phyloP scores from a whole-genome alignment of 2,329 filamentous ascomycete genomes.

The Metarhizium brunneum region DNA sequence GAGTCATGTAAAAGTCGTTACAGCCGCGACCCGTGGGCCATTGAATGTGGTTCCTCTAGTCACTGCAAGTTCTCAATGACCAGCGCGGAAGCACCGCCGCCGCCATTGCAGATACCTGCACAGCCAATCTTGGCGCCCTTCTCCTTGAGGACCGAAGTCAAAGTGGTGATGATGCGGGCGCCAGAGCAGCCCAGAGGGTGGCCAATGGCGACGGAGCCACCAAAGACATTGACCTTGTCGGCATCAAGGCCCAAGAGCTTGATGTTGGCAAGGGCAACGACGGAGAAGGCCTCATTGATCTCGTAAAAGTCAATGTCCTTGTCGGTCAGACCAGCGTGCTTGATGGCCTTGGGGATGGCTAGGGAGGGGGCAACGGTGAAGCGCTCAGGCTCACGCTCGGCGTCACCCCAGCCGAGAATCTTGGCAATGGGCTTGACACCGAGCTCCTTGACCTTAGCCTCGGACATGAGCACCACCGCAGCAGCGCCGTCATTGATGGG shows the following conservation, averaged over 20 bases:
- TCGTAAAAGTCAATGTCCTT: conserved; percentile 86
- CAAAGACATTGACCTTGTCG: conserved; percentile 90
- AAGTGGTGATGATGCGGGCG: conserved; percentile 83
- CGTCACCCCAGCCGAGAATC: conserved; percentile 96
- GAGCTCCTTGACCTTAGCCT: conserved; percentile 87
- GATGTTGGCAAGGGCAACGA: conserved; percentile 92
- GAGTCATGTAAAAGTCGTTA: conserved; percentile 5
- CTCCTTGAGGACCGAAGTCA: conserved; percentile 80
- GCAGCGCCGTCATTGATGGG: conserved; percentile 93
- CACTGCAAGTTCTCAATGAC: conserved; percentile 71
- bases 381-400: conserved; percentile 81
- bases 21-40: conserved; percentile 3
- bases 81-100: conserved; percentile 87
- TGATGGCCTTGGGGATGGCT: conserved; percentile 93
- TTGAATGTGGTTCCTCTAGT: conserved; percentile 30
- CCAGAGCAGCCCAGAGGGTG: conserved; percentile 92
- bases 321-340: conserved; percentile 77
- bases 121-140: conserved; percentile 91
- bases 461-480: conserved; percentile 86
- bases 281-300: conserved; percentile 99
- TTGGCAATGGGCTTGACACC: conserved; percentile 87
- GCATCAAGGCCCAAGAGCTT: conserved; percentile 74
- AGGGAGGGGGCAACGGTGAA: conserved; percentile 93
- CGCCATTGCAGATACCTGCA: conserved; percentile 96
- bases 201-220: conserved; percentile 89